Percentiles rank a stretch among this genome's conserved stretches.
These are phyloP conservation scores for Blumeria graminis DNA, from an alignment of 2,329 filamentous ascomycete genomes.

Conservation along the genomic window DNA sequence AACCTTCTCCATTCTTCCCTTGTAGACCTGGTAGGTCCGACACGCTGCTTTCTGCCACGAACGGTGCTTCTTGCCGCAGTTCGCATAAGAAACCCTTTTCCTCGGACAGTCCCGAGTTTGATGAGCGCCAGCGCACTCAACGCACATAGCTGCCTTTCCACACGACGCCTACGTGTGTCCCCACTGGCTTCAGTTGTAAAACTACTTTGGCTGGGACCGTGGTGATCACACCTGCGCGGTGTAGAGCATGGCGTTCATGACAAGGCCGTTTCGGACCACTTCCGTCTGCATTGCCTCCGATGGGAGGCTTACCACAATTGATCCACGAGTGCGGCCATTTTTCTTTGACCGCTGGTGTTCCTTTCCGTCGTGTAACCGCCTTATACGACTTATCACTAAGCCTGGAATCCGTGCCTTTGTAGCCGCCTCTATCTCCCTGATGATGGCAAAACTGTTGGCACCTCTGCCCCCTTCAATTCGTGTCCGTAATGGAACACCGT, in stretches of 20 bases:
- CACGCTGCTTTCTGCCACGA: background rate
- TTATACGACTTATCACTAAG: background rate
- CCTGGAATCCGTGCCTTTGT: background rate
- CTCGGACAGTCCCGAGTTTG: background rate
- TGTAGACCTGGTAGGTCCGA: background rate
- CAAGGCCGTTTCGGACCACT: background rate
- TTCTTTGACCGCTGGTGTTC: background rate
- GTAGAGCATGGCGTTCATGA: background rate
- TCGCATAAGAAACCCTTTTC: background rate
- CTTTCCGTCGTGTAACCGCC: background rate
- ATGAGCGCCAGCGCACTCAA: background rate
- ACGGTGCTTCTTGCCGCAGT: background rate
- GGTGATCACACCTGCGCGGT: background rate
- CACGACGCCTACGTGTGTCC: background rate
- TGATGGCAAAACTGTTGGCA: background rate
- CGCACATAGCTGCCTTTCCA: background rate
- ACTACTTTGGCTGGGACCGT: background rate
- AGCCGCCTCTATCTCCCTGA: background rate
- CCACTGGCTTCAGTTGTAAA: background rate
- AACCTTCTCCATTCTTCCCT: background rate
- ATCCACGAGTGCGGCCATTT: background rate
- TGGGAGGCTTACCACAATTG: background rate
- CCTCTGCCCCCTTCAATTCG: background rate
- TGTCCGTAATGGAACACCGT: background rate
- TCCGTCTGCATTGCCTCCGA: background rate